Evolutionary conservation across 768 basidiomycete genomes (phyloP).

Genomic region (Lactarius quietus): DNA sequence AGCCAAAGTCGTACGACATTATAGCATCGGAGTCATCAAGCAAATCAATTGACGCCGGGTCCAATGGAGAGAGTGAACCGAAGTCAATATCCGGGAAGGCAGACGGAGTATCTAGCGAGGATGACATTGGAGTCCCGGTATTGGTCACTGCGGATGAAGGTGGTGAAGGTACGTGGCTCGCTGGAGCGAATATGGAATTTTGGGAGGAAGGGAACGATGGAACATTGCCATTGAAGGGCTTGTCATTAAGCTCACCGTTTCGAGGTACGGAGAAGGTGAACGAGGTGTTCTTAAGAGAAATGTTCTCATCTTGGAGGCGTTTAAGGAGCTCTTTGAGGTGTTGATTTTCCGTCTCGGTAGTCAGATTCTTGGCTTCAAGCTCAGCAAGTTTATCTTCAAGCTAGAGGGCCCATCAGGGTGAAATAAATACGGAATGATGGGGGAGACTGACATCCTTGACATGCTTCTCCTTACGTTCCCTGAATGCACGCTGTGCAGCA

Average conservation of each 20-base stretch:
- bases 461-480: constrained; percentile 96
- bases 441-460: constrained; percentile 80
- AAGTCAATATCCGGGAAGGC: constrained; percentile 45
- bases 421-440: constrained; percentile 5
- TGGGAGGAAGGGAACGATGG: constrained; percentile 20
- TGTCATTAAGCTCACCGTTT: constrained; percentile 22
- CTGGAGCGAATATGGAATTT: constrained; percentile 6
- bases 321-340: constrained; percentile 83
- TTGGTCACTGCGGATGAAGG: constrained; percentile 27
- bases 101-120: constrained; percentile 32
- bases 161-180: constrained; percentile 16
- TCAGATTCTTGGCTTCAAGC: constrained; percentile 79
- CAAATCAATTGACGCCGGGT: constrained; percentile 60
- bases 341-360: constrained; percentile 73
- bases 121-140: constrained; percentile 27
- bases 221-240: constrained; percentile 24
- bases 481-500: constrained; percentile 94
- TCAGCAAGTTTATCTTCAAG: constrained; percentile 89
- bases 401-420: constrained; percentile 38
- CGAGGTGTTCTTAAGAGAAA: constrained; percentile 69
- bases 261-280: constrained; percentile 84
- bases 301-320: constrained; percentile 84
- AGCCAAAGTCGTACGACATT: constrained; percentile 36
- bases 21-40: constrained; percentile 49
- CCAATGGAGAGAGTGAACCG: constrained; percentile 65